Conservation (phyloP, 106 monocot species). For the Dendrobium nobile region DNA sequence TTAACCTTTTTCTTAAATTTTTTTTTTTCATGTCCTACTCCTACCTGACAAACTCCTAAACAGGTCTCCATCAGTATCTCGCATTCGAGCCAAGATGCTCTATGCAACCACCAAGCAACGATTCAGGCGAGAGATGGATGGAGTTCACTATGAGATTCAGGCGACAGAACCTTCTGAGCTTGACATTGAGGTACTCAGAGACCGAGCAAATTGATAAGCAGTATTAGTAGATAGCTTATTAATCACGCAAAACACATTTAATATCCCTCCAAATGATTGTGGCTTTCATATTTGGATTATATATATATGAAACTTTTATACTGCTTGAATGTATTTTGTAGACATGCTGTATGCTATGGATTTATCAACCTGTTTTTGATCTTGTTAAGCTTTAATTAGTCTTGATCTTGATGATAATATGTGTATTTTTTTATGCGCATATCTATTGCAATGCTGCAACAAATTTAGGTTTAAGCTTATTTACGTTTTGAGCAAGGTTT, state of each 20-base stretch:
- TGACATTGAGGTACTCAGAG: conserved; percentile 20
- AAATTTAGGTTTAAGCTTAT: too few relatives aligned
- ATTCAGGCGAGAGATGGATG: conserved; percentile 18
- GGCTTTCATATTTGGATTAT: not conserved
- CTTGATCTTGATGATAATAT: too few relatives aligned
- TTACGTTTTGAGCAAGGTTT: too few relatives aligned
- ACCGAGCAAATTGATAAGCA: conserved; percentile 13
- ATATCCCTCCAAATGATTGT: not conserved
- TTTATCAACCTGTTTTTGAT: not conserved
- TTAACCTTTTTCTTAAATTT: too few relatives aligned
- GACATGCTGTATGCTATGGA: not conserved
- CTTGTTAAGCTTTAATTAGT: too few relatives aligned
- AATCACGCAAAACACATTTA: not conserved
- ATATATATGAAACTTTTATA: not conserved
- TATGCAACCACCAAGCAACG: conserved; percentile 23
- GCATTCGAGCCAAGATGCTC: conserved; percentile 25
- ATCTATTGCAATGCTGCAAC: too few relatives aligned
- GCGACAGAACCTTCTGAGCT: conserved; percentile 23
- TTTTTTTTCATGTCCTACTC: not conserved
- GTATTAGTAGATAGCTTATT: not conserved
- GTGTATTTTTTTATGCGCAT: too few relatives aligned
- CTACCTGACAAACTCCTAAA: not conserved
- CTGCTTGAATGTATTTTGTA: not conserved
- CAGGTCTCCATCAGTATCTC: conserved; percentile 22
- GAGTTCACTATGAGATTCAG: conserved; percentile 27